These are phyloP conservation scores for Fusarium vanettenii DNA, from an alignment of 2,329 filamentous ascomycete species.

Conservation along the genomic window DNA sequence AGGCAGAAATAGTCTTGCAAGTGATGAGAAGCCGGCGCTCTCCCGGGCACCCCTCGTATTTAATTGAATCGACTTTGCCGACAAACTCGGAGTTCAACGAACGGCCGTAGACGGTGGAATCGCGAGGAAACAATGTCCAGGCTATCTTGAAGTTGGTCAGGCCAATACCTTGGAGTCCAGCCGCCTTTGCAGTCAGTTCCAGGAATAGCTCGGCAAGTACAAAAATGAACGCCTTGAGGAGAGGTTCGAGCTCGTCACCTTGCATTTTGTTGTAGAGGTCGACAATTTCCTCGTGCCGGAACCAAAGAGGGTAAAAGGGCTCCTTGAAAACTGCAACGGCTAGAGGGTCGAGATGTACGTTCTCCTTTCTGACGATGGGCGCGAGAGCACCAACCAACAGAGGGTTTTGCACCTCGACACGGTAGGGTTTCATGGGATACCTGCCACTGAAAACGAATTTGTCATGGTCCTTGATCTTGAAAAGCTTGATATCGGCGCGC, in stretches of 20 bases:
- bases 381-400: slow-evolving; percentile 55
- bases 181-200: slow-evolving; percentile 44
- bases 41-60: slow-evolving; percentile 38
- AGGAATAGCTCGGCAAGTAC: slow-evolving; percentile 58
- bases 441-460: slow-evolving; percentile 54
- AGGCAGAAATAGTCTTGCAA: slow-evolving; percentile 52
- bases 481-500: slow-evolving; percentile 57
- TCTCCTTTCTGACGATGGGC: slow-evolving; percentile 56
- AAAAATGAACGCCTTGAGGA: slow-evolving; percentile 54
- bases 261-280: slow-evolving; percentile 1
- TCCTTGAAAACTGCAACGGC: slow-evolving; percentile 48
- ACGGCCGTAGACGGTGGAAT: slow-evolving; percentile 49
- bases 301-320: slow-evolving; percentile 58
- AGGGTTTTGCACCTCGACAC: slow-evolving; percentile 57
- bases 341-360: slow-evolving; percentile 53
- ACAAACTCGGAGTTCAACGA: no score
- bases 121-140: slow-evolving; percentile 59
- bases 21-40: slow-evolving; percentile 41
- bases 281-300: slow-evolving; percentile 57
- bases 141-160: slow-evolving; percentile 48
- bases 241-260: no score
- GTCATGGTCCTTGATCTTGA: slow-evolving; percentile 57
- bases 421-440: slow-evolving; percentile 54
- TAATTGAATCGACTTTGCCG: slow-evolving; percentile 46
- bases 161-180: no score